phyloP scores from a whole-genome alignment of 164 flowering plant species.

The Santalum album region DNA sequence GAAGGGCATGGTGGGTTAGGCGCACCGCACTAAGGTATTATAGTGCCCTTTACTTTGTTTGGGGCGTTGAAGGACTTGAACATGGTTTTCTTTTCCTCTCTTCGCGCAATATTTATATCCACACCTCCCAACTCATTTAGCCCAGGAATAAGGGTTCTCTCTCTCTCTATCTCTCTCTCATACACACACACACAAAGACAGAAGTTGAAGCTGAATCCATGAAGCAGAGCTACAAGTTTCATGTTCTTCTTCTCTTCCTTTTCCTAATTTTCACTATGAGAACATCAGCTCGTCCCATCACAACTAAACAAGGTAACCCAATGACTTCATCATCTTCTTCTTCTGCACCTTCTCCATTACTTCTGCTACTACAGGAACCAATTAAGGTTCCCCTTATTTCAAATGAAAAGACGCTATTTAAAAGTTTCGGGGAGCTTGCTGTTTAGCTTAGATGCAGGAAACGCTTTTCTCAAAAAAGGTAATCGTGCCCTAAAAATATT shows the following conservation, averaged over 20 bases:
- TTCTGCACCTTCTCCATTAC: too few species aligned
- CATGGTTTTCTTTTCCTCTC: neutral
- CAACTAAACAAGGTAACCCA: conserved; percentile 15
- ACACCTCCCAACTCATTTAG: too few species aligned
- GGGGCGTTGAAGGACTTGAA: conserved; percentile 16
- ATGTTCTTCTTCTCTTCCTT: conserved; percentile 10
- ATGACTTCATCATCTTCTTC: neutral
- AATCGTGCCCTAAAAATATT: too few species aligned
- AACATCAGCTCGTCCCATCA: conserved; percentile 13
- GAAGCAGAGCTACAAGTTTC: conserved; percentile 21
- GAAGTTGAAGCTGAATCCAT: conserved; percentile 11
- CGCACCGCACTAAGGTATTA: conserved; percentile 16
- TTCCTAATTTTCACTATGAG: conserved; percentile 10
- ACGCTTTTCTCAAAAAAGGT: too few species aligned
- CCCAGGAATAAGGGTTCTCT: too few species aligned
- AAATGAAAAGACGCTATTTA: too few species aligned
- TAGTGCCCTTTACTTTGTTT: conserved; percentile 15
- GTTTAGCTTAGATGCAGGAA: too few species aligned
- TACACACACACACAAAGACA: neutral
- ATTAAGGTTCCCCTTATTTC: too few species aligned
- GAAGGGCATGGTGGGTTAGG: conserved; percentile 6
- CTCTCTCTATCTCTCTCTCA: conserved; percentile 9
- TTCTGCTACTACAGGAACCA: too few species aligned
- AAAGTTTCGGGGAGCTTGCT: too few species aligned
- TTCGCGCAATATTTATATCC: neutral